These are phyloP conservation scores for Chrysopogon serrulatus DNA, from an alignment of 176 grass and related monocot species.

Conservation along the genomic window DNA sequence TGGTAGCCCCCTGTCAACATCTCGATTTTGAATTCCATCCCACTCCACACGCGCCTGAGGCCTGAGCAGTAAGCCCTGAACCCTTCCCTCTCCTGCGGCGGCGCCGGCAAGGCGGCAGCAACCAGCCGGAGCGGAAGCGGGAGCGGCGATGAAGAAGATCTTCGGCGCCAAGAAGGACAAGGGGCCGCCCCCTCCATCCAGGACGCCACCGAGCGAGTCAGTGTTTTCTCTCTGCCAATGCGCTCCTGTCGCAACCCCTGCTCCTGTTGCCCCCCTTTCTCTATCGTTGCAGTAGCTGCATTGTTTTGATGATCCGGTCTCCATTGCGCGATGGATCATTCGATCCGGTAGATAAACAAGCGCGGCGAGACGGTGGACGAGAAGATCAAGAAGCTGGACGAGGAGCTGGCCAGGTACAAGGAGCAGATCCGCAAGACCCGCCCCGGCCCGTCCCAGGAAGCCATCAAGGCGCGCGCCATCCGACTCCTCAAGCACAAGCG, in stretches of 20 bases:
- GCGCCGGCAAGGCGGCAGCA: constrained; percentile 12
- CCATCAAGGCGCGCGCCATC: constrained; percentile 85
- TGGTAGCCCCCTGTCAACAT: neutral
- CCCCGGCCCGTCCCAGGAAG: constrained; percentile 88
- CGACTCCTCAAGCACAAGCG: constrained; percentile 90
- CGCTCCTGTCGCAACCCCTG: neutral
- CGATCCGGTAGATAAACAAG: constrained; percentile 62
- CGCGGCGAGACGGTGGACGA: constrained; percentile 87
- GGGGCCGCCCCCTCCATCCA: constrained; percentile 75
- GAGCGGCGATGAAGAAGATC: constrained; percentile 78
- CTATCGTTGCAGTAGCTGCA: neutral
- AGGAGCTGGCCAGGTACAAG: constrained; percentile 78
- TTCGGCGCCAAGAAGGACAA: constrained; percentile 87
- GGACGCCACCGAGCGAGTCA: constrained; percentile 80
- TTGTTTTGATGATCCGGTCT: neutral
- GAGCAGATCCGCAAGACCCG: constrained; percentile 80
- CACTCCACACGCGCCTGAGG: neutral
- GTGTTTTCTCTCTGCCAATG: neutral
- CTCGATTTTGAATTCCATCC: neutral
- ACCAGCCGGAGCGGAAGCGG: neutral
- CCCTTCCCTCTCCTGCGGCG: neutral
- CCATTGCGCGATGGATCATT: neutral
- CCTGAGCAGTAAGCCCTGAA: no score
- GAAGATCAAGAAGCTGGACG: constrained; percentile 90
- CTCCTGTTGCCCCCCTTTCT: neutral